Conservation (phyloP, 192 early-diverging fungal species). For the Coemansia sp. region DNA sequence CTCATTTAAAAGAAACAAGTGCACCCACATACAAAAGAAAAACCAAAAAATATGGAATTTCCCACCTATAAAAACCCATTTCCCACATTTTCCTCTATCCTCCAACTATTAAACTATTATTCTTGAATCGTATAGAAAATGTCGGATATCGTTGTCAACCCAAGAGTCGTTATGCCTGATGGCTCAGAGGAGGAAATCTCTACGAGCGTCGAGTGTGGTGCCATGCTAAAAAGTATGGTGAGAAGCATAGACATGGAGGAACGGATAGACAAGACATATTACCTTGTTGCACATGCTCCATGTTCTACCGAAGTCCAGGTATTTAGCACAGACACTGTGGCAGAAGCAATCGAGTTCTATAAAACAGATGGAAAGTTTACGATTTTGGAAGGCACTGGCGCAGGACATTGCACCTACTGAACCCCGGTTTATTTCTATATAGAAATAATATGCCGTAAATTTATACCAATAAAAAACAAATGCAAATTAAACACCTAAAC, state of each 20-base stretch:
- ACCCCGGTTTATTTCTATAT: too few relatives aligned
- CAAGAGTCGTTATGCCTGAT: background rate
- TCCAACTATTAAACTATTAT: background rate
- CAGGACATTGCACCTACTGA: background rate
- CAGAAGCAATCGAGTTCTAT: too few relatives aligned
- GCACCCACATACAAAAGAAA: too few relatives aligned
- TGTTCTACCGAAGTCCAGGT: too few relatives aligned
- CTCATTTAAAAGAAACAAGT: too few relatives aligned
- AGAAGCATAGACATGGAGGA: background rate
- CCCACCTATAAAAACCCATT: background rate
- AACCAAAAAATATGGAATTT: background rate
- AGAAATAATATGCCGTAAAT: too few relatives aligned
- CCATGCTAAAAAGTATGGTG: background rate
- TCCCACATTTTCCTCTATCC: background rate
- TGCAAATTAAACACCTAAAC: background rate
- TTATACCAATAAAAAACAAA: slow-evolving; percentile 2
- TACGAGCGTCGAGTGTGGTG: background rate
- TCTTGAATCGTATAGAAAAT: background rate
- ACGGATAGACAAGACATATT: too few relatives aligned
- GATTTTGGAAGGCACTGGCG: background rate
- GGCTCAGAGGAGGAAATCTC: background rate
- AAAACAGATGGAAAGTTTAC: background rate
- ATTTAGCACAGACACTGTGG: too few relatives aligned
- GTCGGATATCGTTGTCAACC: background rate
- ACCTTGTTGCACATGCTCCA: too few relatives aligned